Percentiles rank a stretch among this genome's conserved stretches.
These are phyloP conservation scores for Beauveria sp. DNA, from an alignment of 2,329 filamentous ascomycete genomes.

Conservation along the genomic window DNA sequence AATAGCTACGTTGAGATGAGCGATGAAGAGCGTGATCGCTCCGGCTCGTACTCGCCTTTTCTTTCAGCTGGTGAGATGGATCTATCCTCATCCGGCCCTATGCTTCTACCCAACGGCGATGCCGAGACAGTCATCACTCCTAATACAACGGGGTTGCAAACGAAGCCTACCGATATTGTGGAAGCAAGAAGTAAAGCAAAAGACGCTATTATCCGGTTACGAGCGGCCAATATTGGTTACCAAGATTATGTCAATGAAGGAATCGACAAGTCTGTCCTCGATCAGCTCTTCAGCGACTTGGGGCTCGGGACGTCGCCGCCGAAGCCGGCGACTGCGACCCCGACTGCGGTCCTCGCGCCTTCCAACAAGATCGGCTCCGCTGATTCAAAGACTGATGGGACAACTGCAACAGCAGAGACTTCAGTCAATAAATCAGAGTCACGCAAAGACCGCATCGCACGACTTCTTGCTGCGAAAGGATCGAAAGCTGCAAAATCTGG, in stretches of 20 bases:
- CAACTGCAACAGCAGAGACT: neutral
- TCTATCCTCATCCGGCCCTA: constrained; percentile 3
- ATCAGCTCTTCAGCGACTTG: constrained; percentile 59
- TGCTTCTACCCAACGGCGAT: neutral
- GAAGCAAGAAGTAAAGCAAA: constrained; percentile 53
- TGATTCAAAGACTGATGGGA: neutral
- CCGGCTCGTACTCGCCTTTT: constrained; percentile 45
- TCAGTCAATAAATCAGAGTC: constrained; percentile 42
- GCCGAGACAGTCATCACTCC: neutral
- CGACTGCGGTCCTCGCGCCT: neutral
- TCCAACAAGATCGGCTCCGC: neutral
- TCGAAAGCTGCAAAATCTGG: constrained; percentile 36
- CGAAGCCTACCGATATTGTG: constrained; percentile 14
- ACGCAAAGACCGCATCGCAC: constrained; percentile 69
- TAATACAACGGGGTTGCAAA: neutral
- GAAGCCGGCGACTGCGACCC: neutral
- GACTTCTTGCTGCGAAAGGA: constrained; percentile 65
- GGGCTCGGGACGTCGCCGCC: constrained; percentile 40
- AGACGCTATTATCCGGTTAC: constrained; percentile 58
- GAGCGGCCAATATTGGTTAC: constrained; percentile 62
- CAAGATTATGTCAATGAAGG: constrained; percentile 67
- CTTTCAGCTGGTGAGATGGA: constrained; percentile 42
- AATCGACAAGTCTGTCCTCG: constrained; percentile 55
- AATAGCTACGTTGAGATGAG: constrained; percentile 13
- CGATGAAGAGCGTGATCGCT: constrained; percentile 31